phyloP scores from a whole-genome alignment of 805 yeast genomes.

The Lipomyces chichibuensis region DNA sequence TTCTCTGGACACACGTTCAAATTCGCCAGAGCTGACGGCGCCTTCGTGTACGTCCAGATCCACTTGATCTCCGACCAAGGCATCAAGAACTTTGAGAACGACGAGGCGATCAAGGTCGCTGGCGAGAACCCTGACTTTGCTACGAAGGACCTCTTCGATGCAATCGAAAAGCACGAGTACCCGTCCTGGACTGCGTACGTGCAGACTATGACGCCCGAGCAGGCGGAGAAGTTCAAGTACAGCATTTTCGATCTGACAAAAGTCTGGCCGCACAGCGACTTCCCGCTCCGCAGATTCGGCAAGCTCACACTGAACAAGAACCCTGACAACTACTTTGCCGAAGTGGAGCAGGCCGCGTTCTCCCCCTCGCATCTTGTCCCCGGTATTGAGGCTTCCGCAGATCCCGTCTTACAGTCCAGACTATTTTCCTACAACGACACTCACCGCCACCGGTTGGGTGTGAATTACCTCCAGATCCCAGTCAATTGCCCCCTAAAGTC shows the following conservation, averaged over 20 bases:
- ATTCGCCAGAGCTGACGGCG: slow-evolving; percentile 56
- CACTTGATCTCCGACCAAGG: slow-evolving; percentile 59
- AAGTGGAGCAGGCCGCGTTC: slow-evolving; percentile 64
- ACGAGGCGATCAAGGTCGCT: slow-evolving; percentile 52
- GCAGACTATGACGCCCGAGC: slow-evolving; percentile 62
- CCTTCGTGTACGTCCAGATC: slow-evolving; percentile 58
- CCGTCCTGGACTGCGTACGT: slow-evolving; percentile 59
- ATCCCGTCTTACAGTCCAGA: slow-evolving; percentile 76
- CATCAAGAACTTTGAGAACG: slow-evolving; percentile 50
- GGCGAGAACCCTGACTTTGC: slow-evolving; percentile 59
- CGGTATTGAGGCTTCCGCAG: slow-evolving; percentile 74
- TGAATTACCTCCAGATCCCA: slow-evolving; percentile 68
- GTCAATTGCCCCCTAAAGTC: slow-evolving; percentile 61
- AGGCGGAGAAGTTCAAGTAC: slow-evolving; percentile 56
- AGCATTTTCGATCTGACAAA: slow-evolving; percentile 59
- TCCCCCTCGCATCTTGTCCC: slow-evolving; percentile 75
- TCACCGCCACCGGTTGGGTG: slow-evolving; percentile 74
- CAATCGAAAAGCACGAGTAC: slow-evolving; percentile 53
- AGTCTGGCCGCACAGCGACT: slow-evolving; percentile 60
- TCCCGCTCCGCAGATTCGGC: slow-evolving; percentile 61
- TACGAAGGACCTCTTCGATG: slow-evolving; percentile 49
- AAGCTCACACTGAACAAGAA: slow-evolving; percentile 58
- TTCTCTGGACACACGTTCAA: slow-evolving; percentile 69
- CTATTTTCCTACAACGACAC: slow-evolving; percentile 77
- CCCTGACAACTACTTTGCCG: slow-evolving; percentile 58